A percentile compares a stretch with the other conserved stretches of the same genome.
phyloP scores from a whole-genome alignment of 768 basidiomycete species.

The Serendipita sp. region DNA sequence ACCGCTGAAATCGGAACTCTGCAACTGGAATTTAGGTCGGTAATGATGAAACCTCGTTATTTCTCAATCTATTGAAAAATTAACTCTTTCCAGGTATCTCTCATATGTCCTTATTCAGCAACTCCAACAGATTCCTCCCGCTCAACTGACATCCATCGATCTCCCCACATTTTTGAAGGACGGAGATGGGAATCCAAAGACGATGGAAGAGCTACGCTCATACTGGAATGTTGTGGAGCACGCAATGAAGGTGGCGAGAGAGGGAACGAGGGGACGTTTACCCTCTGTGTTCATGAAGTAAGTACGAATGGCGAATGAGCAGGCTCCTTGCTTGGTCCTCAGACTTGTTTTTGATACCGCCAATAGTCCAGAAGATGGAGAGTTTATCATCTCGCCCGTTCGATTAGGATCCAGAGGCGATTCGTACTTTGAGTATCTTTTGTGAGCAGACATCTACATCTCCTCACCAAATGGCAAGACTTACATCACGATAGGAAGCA shows the following conservation, averaged over 20 bases:
- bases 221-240: constrained; percentile 14
- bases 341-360: neutral
- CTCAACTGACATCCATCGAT: neutral
- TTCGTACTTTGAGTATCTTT: constrained; percentile 82
- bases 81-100: neutral
- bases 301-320: constrained; percentile 15
- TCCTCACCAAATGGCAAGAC: neutral
- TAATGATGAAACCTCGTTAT: too few species aligned
- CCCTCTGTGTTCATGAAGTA: constrained; percentile 78
- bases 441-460: constrained; percentile 31
- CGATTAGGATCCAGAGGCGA: constrained; percentile 86
- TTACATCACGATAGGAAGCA: constrained; percentile 36
- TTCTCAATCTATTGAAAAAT: too few species aligned
- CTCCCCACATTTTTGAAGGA: neutral
- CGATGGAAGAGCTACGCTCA: neutral
- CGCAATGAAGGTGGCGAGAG: constrained; percentile 58
- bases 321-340: too few species aligned
- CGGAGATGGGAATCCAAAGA: neutral
- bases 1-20: constrained; percentile 71
- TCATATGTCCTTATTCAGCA: neutral
- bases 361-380: constrained; percentile 35
- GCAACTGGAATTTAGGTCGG: constrained; percentile 75
- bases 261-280: constrained; percentile 48
- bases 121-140: neutral
- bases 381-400: constrained; percentile 55